These are phyloP conservation scores for Podila minutissima DNA, from an alignment of 192 early-diverging fungal species.

Conservation along the genomic window DNA sequence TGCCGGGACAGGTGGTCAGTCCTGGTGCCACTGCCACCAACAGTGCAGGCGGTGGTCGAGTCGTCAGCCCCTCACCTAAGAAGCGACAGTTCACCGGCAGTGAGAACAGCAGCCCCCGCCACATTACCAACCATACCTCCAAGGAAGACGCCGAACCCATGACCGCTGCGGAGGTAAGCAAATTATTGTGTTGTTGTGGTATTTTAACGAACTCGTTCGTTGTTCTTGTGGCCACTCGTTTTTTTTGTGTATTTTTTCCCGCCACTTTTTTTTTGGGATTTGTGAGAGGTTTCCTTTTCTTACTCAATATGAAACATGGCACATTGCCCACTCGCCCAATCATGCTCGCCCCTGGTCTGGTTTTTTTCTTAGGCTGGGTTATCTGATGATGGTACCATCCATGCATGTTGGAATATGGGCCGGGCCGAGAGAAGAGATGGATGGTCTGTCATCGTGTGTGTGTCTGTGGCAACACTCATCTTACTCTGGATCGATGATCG, in stretches of 20 bases:
- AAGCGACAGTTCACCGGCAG: conserved; percentile 16
- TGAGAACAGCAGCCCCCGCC: conserved; percentile 10
- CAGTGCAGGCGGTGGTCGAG: neutral
- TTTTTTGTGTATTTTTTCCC: neutral
- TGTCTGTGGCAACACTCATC: too few species aligned
- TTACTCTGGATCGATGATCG: neutral
- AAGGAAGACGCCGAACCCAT: conserved; percentile 12
- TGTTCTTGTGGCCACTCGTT: neutral
- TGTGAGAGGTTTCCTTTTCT: neutral
- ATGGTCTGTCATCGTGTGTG: too few species aligned
- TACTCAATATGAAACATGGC: too few species aligned
- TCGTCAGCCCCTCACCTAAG: conserved; percentile 8
- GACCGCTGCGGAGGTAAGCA: conserved; percentile 23
- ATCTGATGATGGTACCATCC: too few species aligned
- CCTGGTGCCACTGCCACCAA: conserved; percentile 1
- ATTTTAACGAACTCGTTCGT: neutral
- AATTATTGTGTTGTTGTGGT: neutral
- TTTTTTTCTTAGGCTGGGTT: too few species aligned
- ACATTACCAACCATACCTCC: neutral
- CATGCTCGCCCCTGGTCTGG: too few species aligned
- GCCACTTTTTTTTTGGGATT: neutral
- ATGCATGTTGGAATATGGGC: too few species aligned
- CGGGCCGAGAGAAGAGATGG: too few species aligned
- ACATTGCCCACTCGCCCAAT: too few species aligned
- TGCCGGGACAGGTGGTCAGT: conserved; percentile 14